Conservation (phyloP, 2,329 filamentous ascomycete species). For the Sporothrix brunneoviolacea region DNA sequence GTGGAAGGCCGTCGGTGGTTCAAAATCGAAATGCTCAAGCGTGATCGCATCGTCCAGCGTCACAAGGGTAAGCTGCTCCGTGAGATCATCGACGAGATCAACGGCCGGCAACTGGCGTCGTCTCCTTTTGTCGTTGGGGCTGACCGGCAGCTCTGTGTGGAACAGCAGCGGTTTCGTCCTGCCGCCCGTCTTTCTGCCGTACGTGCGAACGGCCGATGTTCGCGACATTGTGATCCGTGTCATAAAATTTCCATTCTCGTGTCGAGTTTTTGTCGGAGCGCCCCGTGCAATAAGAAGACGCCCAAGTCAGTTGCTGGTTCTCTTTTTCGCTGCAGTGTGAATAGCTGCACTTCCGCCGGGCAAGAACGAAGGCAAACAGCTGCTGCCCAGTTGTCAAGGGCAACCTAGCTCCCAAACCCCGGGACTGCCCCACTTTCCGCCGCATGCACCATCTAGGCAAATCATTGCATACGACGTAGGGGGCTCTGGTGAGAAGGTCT, state of each 20-base stretch:
- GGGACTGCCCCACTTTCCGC: conserved; percentile 4
- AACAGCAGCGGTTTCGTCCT: conserved; percentile 41
- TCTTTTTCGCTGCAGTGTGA: too few relatives aligned
- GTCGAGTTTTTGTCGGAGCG: neutral
- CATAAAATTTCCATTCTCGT: conserved; percentile 9
- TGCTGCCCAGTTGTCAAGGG: conserved; percentile 6
- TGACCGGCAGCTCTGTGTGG: conserved; percentile 46
- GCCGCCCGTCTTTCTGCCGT: conserved; percentile 42
- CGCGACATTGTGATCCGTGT: conserved; percentile 36
- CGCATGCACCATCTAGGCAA: neutral
- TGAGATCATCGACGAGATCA: conserved; percentile 19
- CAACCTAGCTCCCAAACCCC: too few relatives aligned
- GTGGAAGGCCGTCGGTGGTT: neutral
- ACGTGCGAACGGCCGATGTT: conserved; percentile 37
- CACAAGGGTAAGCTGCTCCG: conserved; percentile 18
- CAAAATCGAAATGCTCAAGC: conserved; percentile 1
- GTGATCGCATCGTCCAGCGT: conserved; percentile 13
- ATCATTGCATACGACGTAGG: too few relatives aligned
- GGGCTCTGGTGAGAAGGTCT: too few relatives aligned
- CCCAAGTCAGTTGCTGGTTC: too few relatives aligned
- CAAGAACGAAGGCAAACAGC: conserved; percentile 1
- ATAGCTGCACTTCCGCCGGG: neutral
- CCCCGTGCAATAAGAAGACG: too few relatives aligned
- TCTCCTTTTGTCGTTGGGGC: conserved; percentile 34
- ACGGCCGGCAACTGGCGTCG: conserved; percentile 17